Evolutionary conservation across 2,329 filamentous ascomycete genomes (phyloP), one percentile per base, ranked within the genome.

Genomic region (Pseudovirgaria hyperparasitica): DNA sequence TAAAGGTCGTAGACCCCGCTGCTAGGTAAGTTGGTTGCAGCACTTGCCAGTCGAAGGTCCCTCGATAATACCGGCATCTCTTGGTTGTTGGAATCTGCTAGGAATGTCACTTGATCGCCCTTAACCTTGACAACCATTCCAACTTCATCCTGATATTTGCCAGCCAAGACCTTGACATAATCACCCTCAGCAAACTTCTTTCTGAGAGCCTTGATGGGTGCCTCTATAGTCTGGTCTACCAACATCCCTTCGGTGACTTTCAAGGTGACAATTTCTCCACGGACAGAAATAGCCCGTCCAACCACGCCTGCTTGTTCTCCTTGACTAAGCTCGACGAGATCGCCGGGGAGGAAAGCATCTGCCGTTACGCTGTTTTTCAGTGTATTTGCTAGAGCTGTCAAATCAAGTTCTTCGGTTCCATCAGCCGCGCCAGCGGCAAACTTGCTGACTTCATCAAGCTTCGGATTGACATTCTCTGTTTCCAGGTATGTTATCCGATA

Each of bases 1-100:
- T 92, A 84, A 18, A 98, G 73, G 40, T 86, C 80, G 52, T 81
- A 96, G 54, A 92, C 82, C 8, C 84, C 84, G n/a, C 87, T 65
- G 17, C 75, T 73, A 16, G 82, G 80, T 45, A 86, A 76, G 10
- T 82, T 85, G 36, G 85, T 86, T 41, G 85, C 84, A 48, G 96
- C 90, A 29, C 82, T 84, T 16, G 90, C 90, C 54, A 93, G 82
- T 40, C 92, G 74, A 34, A 98, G 60, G 58, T 98, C 90, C 52
- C 92, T 94, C 62, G 87, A 94, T 50, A 98, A 98, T 18, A 98
- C 90, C 0, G 86, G 94, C 41, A 98, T 85, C 51, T 98, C 90
- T 27, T 77, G 76, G 55, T 90, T 87, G 34, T 74, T 90, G 51
- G 90, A 84, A 57, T 98, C 90, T 25, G 82, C 93, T 38, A 98